Evolutionary conservation across 441 rosid species (phyloP).

Genomic region (Populus trichocarpa): DNA sequence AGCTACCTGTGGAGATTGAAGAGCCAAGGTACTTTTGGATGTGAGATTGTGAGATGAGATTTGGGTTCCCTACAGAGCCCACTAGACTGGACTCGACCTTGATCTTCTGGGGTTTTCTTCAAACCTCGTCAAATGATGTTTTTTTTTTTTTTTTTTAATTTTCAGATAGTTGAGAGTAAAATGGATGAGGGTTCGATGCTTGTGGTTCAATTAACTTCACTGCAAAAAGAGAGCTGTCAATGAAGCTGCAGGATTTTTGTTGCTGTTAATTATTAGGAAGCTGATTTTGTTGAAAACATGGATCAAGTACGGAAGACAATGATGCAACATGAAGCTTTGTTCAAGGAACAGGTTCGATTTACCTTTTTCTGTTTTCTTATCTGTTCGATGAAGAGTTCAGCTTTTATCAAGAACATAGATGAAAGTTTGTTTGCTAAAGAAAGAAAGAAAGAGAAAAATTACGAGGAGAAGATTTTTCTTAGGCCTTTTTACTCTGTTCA

Average conservation of each 20-base stretch:
- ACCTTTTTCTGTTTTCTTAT: neutral
- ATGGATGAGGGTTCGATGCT: neutral
- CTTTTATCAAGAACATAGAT: neutral
- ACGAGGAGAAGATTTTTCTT: neutral
- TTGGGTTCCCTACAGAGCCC: too few relatives aligned
- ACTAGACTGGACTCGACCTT: too few relatives aligned
- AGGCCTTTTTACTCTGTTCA: neutral
- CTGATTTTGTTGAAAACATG: neutral
- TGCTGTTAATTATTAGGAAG: neutral
- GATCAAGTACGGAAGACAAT: neutral
- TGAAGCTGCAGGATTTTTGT: neutral
- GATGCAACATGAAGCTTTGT: slow-evolving; percentile 2
- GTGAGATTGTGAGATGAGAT: neutral
- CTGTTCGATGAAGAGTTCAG: neutral
- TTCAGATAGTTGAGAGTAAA: neutral
- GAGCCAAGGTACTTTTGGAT: neutral
- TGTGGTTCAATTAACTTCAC: neutral
- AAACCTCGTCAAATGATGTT: neutral
- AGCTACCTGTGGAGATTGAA: neutral
- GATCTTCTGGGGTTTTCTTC: too few relatives aligned
- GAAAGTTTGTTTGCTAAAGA: neutral
- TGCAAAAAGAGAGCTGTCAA: neutral
- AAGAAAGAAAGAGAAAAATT: too few relatives aligned
- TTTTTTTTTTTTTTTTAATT: neutral
- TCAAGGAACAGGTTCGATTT: neutral